These are phyloP conservation scores for Venturia oleaginea DNA, from an alignment of 2,329 filamentous ascomycete genomes.

Conservation along the genomic window DNA sequence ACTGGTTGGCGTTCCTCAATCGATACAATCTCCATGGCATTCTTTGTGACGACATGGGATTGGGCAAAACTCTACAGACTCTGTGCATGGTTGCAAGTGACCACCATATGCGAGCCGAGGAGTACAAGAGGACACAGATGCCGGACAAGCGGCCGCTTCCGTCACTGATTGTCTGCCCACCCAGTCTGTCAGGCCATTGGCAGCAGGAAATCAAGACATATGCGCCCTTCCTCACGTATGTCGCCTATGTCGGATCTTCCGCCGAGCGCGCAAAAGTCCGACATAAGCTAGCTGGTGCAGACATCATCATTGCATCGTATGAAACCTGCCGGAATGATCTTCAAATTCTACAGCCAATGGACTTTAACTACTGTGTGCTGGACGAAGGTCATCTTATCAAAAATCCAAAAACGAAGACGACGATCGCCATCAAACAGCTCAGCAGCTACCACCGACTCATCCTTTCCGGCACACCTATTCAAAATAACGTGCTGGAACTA, in stretches of 20 bases:
- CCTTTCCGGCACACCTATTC: constrained; percentile 91
- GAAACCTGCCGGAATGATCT: constrained; percentile 95
- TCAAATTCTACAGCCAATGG: constrained; percentile 72
- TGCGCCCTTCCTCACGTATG: constrained; percentile 82
- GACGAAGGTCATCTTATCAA: constrained; percentile 98
- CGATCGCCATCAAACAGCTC: constrained; percentile 81
- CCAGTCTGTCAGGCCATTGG: constrained; percentile 95
- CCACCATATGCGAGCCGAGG: constrained; percentile 85
- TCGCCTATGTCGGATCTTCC: constrained; percentile 86
- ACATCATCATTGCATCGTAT: constrained; percentile 95
- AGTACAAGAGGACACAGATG: constrained; percentile 73
- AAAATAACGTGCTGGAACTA: constrained; percentile 93
- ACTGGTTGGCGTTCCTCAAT: constrained; percentile 97
- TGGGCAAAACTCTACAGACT: constrained; percentile 94
- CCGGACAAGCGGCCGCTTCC: constrained; percentile 72
- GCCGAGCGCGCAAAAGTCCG: constrained; percentile 66
- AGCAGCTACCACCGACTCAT: constrained; percentile 91
- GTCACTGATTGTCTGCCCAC: constrained; percentile 90
- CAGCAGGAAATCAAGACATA: constrained; percentile 96
- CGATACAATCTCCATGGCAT: constrained; percentile 97
- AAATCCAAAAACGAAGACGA: constrained; percentile 95
- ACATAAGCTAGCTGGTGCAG: constrained; percentile 62
- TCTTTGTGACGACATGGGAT: constrained; percentile 97
- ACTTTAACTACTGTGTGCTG: constrained; percentile 95
- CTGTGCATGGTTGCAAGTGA: constrained; percentile 97